Percentiles rank a stretch among this genome's conserved stretches.
phyloP scores from a whole-genome alignment of 2,329 filamentous ascomycete genomes.

The Paracoccidioides brasiliensis region DNA sequence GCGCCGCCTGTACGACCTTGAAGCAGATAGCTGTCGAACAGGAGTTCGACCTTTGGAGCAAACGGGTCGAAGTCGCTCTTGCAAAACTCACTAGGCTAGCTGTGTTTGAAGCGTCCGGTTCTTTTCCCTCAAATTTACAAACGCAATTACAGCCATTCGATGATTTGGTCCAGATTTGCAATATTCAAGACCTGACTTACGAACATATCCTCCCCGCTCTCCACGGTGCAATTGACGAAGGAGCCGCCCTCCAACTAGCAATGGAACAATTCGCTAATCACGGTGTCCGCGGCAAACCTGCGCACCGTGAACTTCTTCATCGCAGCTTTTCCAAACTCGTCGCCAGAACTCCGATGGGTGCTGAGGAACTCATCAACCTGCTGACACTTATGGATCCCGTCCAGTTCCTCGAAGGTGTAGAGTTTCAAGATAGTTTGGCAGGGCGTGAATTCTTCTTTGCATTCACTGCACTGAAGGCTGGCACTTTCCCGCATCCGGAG shows the following conservation, averaged over 20 bases:
- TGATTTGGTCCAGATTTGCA: slow-evolving; percentile 53
- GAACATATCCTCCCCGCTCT: slow-evolving; percentile 56
- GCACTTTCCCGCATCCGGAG: slow-evolving; percentile 43
- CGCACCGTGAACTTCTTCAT: slow-evolving; percentile 58
- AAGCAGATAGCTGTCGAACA: slow-evolving; percentile 54
- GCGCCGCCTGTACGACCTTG: slow-evolving; percentile 58
- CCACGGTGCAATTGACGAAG: slow-evolving; percentile 61
- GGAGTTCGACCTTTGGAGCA: slow-evolving; percentile 77
- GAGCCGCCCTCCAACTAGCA: slow-evolving; percentile 63
- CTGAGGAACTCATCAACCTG: slow-evolving; percentile 44
- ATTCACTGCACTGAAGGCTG: slow-evolving; percentile 41
- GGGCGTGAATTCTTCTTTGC: slow-evolving; percentile 61
- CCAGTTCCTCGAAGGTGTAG: slow-evolving; percentile 27
- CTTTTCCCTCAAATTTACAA: slow-evolving; percentile 25
- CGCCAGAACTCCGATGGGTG: slow-evolving; percentile 52
- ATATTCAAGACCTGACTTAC: slow-evolving; percentile 68
- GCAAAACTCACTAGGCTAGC: slow-evolving; percentile 71
- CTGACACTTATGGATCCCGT: slow-evolving; percentile 63
- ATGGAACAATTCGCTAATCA: slow-evolving; percentile 51
- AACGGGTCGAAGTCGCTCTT: slow-evolving; percentile 82
- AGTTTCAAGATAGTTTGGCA: slow-evolving; percentile 37
- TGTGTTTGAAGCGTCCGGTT: slow-evolving; percentile 31
- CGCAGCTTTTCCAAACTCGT: slow-evolving; percentile 58
- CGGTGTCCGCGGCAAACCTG: slow-evolving; percentile 45
- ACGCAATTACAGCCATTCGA: slow-evolving; percentile 43